Evolutionary conservation across 2,329 filamentous ascomycete species (phyloP), one percentile per base, ranked within the genome.

Genomic region (Aspergillus sojae): DNA sequence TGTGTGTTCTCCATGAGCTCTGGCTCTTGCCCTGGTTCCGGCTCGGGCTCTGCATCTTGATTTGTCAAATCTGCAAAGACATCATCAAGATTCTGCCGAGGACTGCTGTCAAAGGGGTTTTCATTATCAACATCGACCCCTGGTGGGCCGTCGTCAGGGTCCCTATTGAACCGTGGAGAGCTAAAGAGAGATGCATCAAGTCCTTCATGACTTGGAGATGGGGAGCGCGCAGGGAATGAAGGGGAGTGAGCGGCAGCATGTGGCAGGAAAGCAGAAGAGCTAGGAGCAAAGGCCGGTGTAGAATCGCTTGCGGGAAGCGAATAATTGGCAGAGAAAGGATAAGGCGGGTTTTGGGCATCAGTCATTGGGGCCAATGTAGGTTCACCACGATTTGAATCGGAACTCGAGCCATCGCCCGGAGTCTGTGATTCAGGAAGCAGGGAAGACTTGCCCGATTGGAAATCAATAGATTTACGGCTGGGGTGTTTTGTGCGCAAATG

Each of bases 401-500:
- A 71, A 45, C 70, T 72, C 50, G 69, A 70, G 52, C 70, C 72
- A 14, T 72, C 73, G 11, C 70, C 67, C 5, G 79, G 67, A 28
- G 74, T 72, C 10, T 69, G 65, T 46, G 78, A 67, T 10, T 72
- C 69, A 7, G 76, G 75, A 28, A 78, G 65, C 19, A 71, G 67
- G 11, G 68, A 55, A 58, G 74, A 70, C 19, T 70, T 76, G 58
- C 63, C 59, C 26, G 63, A 58, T 48, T 74, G 78, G 5, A 75
- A 69, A 55, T 86, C 83, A n/a, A 88, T 81, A 4, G 89, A 88
- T 75, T 94, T 94, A 30, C 91, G 88, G 66, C 92, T 91, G 55
- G 77, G 77, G 0, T 89, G 89, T 75, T 96, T 96, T 4, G 91
- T 88, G 67, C 92, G 89, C 65, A 94, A 86, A 68, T 91, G 88